Evolutionary conservation across 306 rosid genomes (phyloP), one percentile per base, ranked within the genome.

Genomic region (Prinsepia uniflora): DNA sequence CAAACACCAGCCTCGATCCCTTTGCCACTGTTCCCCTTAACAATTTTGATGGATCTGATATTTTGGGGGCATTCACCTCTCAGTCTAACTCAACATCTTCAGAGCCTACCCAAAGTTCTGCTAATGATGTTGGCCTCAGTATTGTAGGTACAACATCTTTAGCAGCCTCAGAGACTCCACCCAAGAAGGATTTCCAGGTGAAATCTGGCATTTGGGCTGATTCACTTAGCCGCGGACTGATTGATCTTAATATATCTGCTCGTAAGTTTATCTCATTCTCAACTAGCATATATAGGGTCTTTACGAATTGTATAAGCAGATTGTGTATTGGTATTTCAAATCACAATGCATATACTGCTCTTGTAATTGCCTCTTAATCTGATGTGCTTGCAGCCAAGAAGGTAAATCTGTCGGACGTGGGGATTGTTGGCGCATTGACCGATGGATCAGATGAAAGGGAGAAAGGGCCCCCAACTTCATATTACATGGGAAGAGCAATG

Each of bases 121-220:
- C 53, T 68, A 76, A 40, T 62, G 84, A 67, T 79, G 71, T 63
- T 67, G 67, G 79, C 69, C 76, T 73, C 13, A 76, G 57, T 82
- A 65, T 61, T 75, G 43, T 72, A 73, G 80, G 65, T 68, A 88
- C 75, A 69, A 81, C 83, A 73, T 65, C 85, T 62, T 71, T 78
- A 57, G 72, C 75, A 11, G 87, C 76, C 65, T 62, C 84, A 61
- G 77, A 73, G 71, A 71, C 80, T 73, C 75, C 83, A 50, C 65
- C 86, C 71, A 90, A 86, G 80, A 91, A 81, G 74, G 87, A 85
- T 76, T 91, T 89, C 75, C 89, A 85, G 82, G 93, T 95, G 83
- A 95, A 95, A 63, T 95, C 99, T 59, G 97, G 96, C 72, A 75
- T 95, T 74, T 95, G 99, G 99, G 90, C 99, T 1, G 99, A 95